Conservation (phyloP, 192 early-diverging fungal species). For the Endogone sp. region DNA sequence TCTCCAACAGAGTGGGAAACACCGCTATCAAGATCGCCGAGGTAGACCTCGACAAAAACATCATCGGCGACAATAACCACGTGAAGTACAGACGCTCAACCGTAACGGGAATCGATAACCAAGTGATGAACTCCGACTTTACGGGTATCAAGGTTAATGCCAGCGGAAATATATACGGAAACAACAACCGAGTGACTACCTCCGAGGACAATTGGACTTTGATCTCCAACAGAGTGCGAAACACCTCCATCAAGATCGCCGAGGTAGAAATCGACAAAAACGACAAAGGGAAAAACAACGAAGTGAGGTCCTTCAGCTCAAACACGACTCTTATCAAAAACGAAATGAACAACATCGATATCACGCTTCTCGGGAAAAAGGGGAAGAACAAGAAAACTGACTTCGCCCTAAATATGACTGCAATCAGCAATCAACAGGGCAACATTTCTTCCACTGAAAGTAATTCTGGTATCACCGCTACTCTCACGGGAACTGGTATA, state of each 20-base stretch:
- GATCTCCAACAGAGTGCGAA: background rate
- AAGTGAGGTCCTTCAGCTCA: background rate
- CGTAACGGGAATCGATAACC: background rate
- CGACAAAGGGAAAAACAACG: background rate
- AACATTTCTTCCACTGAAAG: constrained; percentile 1
- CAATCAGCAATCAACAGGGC: background rate
- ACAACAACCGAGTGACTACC: background rate
- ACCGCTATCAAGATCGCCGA: background rate
- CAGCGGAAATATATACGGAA: background rate
- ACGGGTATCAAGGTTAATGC: background rate
- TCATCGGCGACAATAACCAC: background rate
- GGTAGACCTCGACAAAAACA: background rate
- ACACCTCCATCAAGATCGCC: background rate
- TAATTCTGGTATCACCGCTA: background rate
- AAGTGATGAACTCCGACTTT: background rate
- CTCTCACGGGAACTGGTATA: background rate
- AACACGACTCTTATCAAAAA: background rate
- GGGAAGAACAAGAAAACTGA: background rate
- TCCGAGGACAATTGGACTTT: background rate
- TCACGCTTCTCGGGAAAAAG: background rate
- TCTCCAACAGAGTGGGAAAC: constrained; percentile 2
- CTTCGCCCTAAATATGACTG: background rate
- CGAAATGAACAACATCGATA: background rate
- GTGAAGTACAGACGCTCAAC: background rate
- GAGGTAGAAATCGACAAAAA: background rate